A percentile compares a stretch with the other conserved stretches of the same genome.
Conservation (phyloP, 768 basidiomycete species). For the Mycena floridula region DNA sequence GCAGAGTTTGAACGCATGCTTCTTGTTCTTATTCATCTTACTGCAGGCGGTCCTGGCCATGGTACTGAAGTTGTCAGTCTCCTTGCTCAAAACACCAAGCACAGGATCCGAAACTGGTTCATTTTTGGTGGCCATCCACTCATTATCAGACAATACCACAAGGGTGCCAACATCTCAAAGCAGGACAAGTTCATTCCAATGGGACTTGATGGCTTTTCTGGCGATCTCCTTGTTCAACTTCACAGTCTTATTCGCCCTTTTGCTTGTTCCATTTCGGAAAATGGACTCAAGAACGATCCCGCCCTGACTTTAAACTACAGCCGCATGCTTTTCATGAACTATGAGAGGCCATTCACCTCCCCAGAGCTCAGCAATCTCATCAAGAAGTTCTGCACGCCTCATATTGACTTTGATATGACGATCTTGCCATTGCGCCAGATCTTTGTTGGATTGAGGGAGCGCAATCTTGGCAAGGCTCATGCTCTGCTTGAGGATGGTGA, state of each 20-base stretch:
- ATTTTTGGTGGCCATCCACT: slow-evolving; percentile 11
- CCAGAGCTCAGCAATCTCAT: slow-evolving; percentile 7
- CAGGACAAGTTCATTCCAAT: slow-evolving; percentile 21
- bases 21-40: slow-evolving; percentile 3
- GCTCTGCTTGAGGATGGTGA: slow-evolving; percentile 5
- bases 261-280: slow-evolving; percentile 5
- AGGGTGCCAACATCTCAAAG: slow-evolving; percentile 10
- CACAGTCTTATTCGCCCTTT: slow-evolving; percentile 16
- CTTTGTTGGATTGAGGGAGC: slow-evolving; percentile 14
- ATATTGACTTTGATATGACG: slow-evolving; percentile 6
- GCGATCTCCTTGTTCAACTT: slow-evolving; percentile 20
- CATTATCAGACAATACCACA: slow-evolving; percentile 12
- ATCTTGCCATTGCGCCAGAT: slow-evolving; percentile 15
- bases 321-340: slow-evolving; percentile 13
- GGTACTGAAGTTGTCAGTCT: slow-evolving; percentile 9
- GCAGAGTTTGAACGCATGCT: slow-evolving; percentile 6
- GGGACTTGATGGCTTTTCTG: slow-evolving; percentile 14
- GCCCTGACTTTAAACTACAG: slow-evolving; percentile 6
- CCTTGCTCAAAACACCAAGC: slow-evolving; percentile 3
- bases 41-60: slow-evolving; percentile 11
- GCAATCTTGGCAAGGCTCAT: slow-evolving; percentile 6
- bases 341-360: slow-evolving; percentile 7
- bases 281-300: not conserved
- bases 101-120: slow-evolving; percentile 7
- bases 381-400: not conserved